phyloP scores from a whole-genome alignment of 176 grass and related monocot genomes.

The Aegilops bicornis region DNA sequence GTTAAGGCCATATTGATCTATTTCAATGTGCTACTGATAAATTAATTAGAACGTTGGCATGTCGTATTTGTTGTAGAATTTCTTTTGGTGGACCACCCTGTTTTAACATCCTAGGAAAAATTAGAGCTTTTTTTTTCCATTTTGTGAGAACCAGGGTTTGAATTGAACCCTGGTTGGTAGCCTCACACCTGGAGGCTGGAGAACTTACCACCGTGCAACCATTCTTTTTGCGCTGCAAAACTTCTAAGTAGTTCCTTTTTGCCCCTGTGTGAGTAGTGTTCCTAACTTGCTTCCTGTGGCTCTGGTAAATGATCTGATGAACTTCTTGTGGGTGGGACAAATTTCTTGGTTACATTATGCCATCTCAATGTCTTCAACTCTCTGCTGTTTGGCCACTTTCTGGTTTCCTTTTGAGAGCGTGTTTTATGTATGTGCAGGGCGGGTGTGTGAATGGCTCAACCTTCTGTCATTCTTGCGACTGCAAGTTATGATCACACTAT shows the following conservation, averaged over 20 bases:
- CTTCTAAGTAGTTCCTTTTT: neutral
- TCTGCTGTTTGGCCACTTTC: neutral
- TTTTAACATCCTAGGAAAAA: too few relatives aligned
- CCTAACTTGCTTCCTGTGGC: neutral
- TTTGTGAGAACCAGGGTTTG: neutral
- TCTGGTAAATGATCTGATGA: neutral
- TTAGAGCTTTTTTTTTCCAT: neutral
- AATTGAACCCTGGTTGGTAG: neutral
- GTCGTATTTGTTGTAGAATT: too few relatives aligned
- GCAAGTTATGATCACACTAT: constrained; percentile 97
- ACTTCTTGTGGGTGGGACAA: too few relatives aligned
- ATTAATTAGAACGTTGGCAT: too few relatives aligned
- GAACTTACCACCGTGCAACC: neutral
- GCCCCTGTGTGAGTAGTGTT: neutral
- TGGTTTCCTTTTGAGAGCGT: neutral
- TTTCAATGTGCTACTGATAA: too few relatives aligned
- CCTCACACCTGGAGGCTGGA: neutral
- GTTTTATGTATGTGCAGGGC: constrained; percentile 14
- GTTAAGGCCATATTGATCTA: too few relatives aligned
- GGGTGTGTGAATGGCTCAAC: constrained; percentile 59
- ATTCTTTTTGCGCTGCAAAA: neutral
- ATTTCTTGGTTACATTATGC: neutral
- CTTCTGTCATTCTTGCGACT: constrained; percentile 87
- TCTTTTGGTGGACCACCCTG: too few relatives aligned
- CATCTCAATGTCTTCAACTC: neutral